phyloP scores from a whole-genome alignment of 129 eudicot genomes.

The Silybum marianum region DNA sequence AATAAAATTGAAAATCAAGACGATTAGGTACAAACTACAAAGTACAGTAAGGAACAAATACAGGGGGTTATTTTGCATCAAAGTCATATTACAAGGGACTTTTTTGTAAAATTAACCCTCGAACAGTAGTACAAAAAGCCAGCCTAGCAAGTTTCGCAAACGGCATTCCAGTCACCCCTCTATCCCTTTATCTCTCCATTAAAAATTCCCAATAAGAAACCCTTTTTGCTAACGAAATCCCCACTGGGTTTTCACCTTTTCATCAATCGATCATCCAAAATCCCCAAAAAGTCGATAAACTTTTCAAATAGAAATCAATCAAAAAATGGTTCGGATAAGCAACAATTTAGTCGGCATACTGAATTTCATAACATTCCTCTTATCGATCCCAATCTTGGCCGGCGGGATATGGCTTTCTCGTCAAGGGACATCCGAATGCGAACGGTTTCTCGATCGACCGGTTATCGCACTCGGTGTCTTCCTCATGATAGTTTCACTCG shows the following conservation, averaged over 20 bases:
- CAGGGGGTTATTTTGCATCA: background rate
- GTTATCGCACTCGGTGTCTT: slow-evolving; percentile 77
- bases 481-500: slow-evolving; percentile 74
- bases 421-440: slow-evolving; percentile 84
- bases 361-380: slow-evolving; percentile 68
- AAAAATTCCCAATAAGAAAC: background rate
- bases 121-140: slow-evolving; percentile 5
- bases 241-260: slow-evolving; percentile 13
- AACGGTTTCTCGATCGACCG: slow-evolving; percentile 69
- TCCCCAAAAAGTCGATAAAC: slow-evolving; percentile 32
- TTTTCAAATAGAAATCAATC: background rate
- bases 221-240: slow-evolving; percentile 11
- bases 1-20: no score
- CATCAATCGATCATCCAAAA: slow-evolving; percentile 10
- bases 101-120: background rate
- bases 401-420: slow-evolving; percentile 89
- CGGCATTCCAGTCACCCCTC: background rate
- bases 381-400: slow-evolving; percentile 78
- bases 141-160: slow-evolving; percentile 1
- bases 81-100: background rate
- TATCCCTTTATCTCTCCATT: background rate
- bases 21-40: background rate
- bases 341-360: slow-evolving; percentile 77
- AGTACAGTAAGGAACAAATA: background rate
- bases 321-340: slow-evolving; percentile 59